Evolutionary conservation across 2,329 filamentous ascomycete species (phyloP), one percentile per base, ranked within the genome.

Genomic region (Setomelanomma holmii): DNA sequence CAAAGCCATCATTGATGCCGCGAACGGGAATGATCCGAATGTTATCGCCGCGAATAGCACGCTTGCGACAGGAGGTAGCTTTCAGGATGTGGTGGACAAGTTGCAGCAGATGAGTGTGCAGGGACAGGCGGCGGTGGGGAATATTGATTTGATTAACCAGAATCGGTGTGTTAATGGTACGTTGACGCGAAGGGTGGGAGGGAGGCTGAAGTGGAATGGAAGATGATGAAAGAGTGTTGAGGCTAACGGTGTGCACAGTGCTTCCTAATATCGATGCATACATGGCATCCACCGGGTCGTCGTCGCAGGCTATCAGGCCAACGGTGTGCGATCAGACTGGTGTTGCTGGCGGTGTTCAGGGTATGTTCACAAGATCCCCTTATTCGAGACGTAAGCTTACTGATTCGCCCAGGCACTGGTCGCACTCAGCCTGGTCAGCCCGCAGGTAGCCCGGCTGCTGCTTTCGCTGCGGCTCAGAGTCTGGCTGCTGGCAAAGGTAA

Each of bases 71-170:
- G 69, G 66, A 7, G 72, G 72, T 55, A 59, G 68, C 27, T 75
- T 75, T 68, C 69, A 73, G 58, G 71, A 73, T 57, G 72, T 75
- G 38, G 72, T 75, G 50, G 61, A 71, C 62, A 75, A 73, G 64
- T 67, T 75, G 39, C 64, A 72, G 64, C 45, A 64, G 45, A 75
- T 75, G 72, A 67, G 62, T 30, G 49, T 66, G 22, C 64, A 74
- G 61, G 72, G 72, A 16, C 60, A 53, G 52, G 69, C 67, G 42
- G 67, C 70, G 5, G 63, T 56, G 11, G 55, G 50, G 34, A 71
- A 73, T 59, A 72, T 73, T 47, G 68, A 73, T 42, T 50, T 72
- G 63, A 73, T 73, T 61, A 72, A 69, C 60, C 68, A 72, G 64
- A 73, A 73, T 62, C 69, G 70, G 36, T 73, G 70, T 56, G 64